These are phyloP conservation scores for Candida pseudoglaebosa DNA, from an alignment of 805 yeast species.

Conservation along the genomic window DNA sequence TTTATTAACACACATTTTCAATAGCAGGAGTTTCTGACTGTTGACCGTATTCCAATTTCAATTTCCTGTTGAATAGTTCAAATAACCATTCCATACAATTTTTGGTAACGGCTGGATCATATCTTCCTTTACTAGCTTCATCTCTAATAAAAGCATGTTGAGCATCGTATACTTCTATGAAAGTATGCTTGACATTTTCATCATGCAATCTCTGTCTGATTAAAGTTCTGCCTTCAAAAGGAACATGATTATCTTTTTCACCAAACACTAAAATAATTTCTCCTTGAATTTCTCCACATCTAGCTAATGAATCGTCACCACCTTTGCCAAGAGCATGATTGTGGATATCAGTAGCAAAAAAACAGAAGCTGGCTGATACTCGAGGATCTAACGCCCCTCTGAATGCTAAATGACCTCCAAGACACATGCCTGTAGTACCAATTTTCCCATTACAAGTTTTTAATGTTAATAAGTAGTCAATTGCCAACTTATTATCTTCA, in stretches of 20 bases:
- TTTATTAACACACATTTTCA: conserved; percentile 58
- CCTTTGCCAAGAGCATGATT: conserved; percentile 63
- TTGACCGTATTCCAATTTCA: conserved; percentile 65
- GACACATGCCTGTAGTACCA: conserved; percentile 86
- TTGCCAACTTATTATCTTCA: conserved; percentile 62
- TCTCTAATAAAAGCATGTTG: conserved; percentile 84
- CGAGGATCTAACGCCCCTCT: conserved; percentile 63
- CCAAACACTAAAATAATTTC: conserved; percentile 73
- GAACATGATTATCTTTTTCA: conserved; percentile 75
- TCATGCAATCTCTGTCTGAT: conserved; percentile 60
- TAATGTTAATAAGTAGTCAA: conserved; percentile 56
- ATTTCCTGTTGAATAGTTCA: conserved; percentile 66
- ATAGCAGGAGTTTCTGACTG: conserved; percentile 48
- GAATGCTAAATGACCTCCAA: conserved; percentile 80
- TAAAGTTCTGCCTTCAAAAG: conserved; percentile 70
- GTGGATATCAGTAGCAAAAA: conserved; percentile 81
- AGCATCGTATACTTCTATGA: conserved; percentile 72
- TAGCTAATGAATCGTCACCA: conserved; percentile 60
- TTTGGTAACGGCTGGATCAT: conserved; percentile 71
- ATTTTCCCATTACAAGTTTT: conserved; percentile 66
- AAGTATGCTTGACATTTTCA: conserved; percentile 59
- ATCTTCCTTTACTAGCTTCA: conserved; percentile 75
- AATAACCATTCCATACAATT: conserved; percentile 63
- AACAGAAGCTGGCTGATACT: conserved; percentile 65
- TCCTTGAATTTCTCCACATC: conserved; percentile 51